Percentiles rank a stretch among this genome's conserved stretches.
These are phyloP conservation scores for Thielaviopsis populi DNA, from an alignment of 2,329 filamentous ascomycete genomes.

Conservation along the genomic window DNA sequence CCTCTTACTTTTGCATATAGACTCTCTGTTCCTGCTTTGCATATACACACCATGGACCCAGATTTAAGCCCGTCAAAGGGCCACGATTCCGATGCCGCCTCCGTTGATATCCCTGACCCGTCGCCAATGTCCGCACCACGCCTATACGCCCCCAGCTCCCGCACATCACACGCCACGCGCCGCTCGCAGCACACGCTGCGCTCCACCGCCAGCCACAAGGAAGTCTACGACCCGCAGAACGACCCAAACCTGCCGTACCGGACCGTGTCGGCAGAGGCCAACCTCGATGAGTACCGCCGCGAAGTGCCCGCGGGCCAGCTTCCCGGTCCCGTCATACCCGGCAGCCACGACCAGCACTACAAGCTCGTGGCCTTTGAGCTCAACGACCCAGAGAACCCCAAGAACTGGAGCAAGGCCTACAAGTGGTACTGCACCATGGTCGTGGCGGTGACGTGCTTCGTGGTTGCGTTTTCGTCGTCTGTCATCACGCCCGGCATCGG, in stretches of 20 bases:
- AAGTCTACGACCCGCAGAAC: slow-evolving; percentile 27
- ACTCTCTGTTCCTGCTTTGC: neutral
- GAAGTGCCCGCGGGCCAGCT: slow-evolving; percentile 50
- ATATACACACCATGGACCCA: slow-evolving; percentile 4
- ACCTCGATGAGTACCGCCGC: slow-evolving; percentile 51
- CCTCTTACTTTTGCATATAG: neutral
- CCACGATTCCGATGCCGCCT: slow-evolving; percentile 3
- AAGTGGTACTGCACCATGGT: slow-evolving; percentile 84
- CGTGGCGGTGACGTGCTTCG: slow-evolving; percentile 61
- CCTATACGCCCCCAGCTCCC: slow-evolving; percentile 17
- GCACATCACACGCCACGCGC: slow-evolving; percentile 18
- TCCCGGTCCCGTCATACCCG: slow-evolving; percentile 26
- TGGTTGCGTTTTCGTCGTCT: slow-evolving; percentile 54
- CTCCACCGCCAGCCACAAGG: slow-evolving; percentile 22
- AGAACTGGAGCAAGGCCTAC: slow-evolving; percentile 65
- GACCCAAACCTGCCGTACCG: slow-evolving; percentile 49
- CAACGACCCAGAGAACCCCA: slow-evolving; percentile 62
- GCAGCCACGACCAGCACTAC: slow-evolving; percentile 24
- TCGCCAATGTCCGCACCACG: slow-evolving; percentile 1
- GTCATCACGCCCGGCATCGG: slow-evolving; percentile 64
- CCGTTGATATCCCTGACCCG: neutral
- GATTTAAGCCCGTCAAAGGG: neutral
- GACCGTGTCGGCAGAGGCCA: slow-evolving; percentile 43
- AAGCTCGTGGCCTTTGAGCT: slow-evolving; percentile 50
- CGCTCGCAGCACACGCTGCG: slow-evolving; percentile 16